These are phyloP conservation scores for Sarocladium brachiariae DNA, from an alignment of 2,329 filamentous ascomycete genomes.

Conservation along the genomic window DNA sequence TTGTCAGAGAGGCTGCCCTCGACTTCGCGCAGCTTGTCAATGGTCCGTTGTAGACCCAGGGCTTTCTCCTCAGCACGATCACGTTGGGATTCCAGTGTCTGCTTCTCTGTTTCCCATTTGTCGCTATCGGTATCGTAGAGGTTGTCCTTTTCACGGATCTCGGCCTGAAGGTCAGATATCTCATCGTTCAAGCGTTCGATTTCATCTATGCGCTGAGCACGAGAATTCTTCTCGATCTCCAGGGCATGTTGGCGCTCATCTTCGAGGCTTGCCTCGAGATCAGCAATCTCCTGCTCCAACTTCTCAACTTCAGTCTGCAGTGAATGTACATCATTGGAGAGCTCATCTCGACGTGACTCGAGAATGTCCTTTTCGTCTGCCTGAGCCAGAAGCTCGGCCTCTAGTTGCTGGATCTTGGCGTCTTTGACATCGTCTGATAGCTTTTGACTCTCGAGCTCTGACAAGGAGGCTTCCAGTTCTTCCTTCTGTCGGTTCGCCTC, in stretches of 20 bases:
- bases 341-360: constrained; percentile 60
- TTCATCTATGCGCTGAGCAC: constrained; percentile 35
- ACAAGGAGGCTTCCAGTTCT: constrained; percentile 36
- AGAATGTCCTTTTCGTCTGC: constrained; percentile 62
- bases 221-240: constrained; percentile 54
- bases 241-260: constrained; percentile 51
- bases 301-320: constrained; percentile 57
- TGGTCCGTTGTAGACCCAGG: constrained; percentile 59
- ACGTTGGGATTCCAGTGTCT: constrained; percentile 58
- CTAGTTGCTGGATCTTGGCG: constrained; percentile 48
- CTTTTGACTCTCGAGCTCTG: constrained; percentile 28
- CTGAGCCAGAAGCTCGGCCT: constrained; percentile 52
- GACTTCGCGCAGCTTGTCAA: constrained; percentile 61
- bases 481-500: constrained; percentile 40
- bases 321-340: constrained; percentile 59
- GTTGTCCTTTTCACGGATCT: constrained; percentile 63
- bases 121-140: constrained; percentile 65
- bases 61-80: constrained; percentile 62
- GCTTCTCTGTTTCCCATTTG: constrained; percentile 63
- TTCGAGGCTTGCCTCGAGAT: constrained; percentile 41
- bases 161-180: constrained; percentile 55
- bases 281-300: constrained; percentile 37
- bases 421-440: constrained; percentile 24
- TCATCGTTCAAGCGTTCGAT: constrained; percentile 48
- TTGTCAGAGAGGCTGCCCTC: constrained; percentile 62